Percentiles rank a stretch among this genome's conserved stretches.
phyloP scores from a whole-genome alignment of 177 flowering plant genomes.

The Tripterygium wilfordii region DNA sequence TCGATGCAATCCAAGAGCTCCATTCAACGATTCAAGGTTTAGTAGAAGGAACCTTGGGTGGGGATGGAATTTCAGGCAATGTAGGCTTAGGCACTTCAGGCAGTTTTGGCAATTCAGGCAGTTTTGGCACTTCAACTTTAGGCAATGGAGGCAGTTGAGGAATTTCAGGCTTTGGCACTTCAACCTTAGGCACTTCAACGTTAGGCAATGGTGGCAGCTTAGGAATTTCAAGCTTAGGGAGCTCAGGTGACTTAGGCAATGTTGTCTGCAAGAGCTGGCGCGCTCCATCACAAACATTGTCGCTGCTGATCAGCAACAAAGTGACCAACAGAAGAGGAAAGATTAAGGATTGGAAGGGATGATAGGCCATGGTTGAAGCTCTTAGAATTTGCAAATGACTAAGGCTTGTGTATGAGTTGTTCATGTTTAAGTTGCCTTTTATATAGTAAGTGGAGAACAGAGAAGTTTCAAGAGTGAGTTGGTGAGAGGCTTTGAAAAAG shows the following conservation, averaged over 20 bases:
- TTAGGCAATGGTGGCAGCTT: constrained; percentile 1
- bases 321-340: too few species aligned
- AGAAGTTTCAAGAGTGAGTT: too few species aligned
- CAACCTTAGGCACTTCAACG: too few species aligned
- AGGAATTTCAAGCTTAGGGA: too few species aligned
- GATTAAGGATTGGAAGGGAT: too few species aligned
- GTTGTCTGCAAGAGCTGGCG: not conserved
- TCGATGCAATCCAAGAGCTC: too few species aligned
- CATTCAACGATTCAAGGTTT: too few species aligned
- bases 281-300: not conserved
- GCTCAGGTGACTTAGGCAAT: not conserved
- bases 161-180: not conserved
- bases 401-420: not conserved
- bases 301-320: not conserved
- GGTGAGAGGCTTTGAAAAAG: too few species aligned
- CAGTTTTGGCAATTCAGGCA: not conserved
- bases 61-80: too few species aligned
- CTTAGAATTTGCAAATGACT: not conserved
- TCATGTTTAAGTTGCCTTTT: not conserved
- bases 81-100: constrained; percentile 1
- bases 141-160: not conserved
- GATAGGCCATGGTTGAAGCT: too few species aligned
- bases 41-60: too few species aligned
- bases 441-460: too few species aligned
- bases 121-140: not conserved